A percentile compares a stretch with the other conserved stretches of the same genome.
phyloP scores from a whole-genome alignment of 495 filamentous ascomycete genomes.

The Penicillium daleae region DNA sequence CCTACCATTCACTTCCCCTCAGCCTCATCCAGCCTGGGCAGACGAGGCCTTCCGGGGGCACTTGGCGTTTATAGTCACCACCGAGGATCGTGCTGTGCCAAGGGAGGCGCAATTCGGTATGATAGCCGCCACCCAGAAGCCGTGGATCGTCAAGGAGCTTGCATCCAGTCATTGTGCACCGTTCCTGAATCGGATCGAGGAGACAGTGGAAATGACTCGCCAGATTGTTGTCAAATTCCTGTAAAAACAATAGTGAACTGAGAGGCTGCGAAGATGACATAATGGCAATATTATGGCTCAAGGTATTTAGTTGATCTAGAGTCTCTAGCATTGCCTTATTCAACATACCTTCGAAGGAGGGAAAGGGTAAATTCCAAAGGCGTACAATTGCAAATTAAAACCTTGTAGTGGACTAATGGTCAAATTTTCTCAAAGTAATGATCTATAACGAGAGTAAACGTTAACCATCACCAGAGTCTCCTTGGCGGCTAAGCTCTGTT shows the following conservation, averaged over 20 bases:
- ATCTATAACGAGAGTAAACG: no score
- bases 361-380: no score
- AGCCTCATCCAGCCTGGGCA: conserved; percentile 33
- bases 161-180: conserved; percentile 32
- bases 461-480: no score
- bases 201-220: conserved; percentile 14
- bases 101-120: conserved; percentile 32
- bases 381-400: no score
- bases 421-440: no score
- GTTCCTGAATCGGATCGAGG: conserved; percentile 19
- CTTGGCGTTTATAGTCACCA: conserved; percentile 31
- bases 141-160: conserved; percentile 33
- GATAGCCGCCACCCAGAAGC: conserved; percentile 25
- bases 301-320: no score
- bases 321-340: no score
- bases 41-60: conserved; percentile 22
- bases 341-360: no score
- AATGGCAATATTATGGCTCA: no score
- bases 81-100: conserved; percentile 28
- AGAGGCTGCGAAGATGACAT: neutral
- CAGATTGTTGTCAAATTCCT: conserved; percentile 5
- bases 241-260: neutral
- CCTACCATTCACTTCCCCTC: conserved; percentile 30
- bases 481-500: no score
- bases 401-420: no score